Percentiles rank a stretch among this genome's conserved stretches.
These are phyloP conservation scores for Aspergillus flavus DNA, from an alignment of 2,329 filamentous ascomycete species.

Conservation along the genomic window DNA sequence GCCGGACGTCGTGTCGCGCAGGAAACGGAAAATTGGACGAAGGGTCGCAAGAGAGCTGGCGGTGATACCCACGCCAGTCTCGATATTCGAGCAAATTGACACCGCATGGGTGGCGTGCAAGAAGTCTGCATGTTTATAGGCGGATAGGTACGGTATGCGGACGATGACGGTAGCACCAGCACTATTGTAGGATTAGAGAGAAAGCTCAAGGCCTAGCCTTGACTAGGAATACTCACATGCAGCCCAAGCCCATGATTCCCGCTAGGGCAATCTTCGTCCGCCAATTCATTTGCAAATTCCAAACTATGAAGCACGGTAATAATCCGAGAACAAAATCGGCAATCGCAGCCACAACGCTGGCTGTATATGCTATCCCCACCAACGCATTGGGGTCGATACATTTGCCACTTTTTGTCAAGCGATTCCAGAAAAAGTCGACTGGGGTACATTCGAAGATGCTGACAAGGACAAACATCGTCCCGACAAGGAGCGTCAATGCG, in stretches of 20 bases:
- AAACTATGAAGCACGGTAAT: background rate
- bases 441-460: background rate
- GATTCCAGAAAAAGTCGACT: slow-evolving; percentile 5
- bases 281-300: slow-evolving; percentile 2
- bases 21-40: background rate
- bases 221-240: background rate
- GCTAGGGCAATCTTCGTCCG: background rate
- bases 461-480: background rate
- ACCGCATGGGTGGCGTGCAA: background rate
- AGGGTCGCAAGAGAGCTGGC: slow-evolving; percentile 3
- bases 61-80: slow-evolving; percentile 1
- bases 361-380: background rate
- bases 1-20: background rate
- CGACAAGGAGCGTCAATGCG: background rate
- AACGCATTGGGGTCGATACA: background rate
- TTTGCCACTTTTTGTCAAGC: background rate
- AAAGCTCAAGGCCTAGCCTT: background rate
- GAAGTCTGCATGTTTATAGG: slow-evolving; percentile 1
- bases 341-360: background rate
- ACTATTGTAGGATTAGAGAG: background rate
- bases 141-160: slow-evolving; percentile 1
- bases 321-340: background rate
- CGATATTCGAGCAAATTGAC: slow-evolving; percentile 1
- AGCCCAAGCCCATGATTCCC: slow-evolving; percentile 1
- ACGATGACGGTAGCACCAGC: background rate